Conservation (phyloP, 202 grass and related monocot species). For the Zizania palustris region DNA sequence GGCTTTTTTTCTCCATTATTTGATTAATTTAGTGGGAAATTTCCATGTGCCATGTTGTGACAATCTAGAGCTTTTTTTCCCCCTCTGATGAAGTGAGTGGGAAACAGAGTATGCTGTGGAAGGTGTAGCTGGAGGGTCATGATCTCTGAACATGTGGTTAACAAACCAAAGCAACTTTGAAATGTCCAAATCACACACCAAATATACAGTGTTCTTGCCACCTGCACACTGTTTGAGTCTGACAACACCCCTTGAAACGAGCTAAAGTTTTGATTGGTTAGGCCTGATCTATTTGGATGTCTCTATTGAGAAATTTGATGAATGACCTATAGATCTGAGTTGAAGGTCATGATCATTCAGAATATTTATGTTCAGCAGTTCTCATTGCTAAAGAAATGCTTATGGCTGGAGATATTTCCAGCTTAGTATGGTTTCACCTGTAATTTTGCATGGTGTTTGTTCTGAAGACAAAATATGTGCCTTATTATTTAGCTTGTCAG, state of each 20-base stretch:
- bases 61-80: slow-evolving; percentile 36
- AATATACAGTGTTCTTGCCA: slow-evolving; percentile 10
- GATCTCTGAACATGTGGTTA: slow-evolving; percentile 39
- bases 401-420: background rate
- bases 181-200: slow-evolving; percentile 41
- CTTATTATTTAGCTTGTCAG: background rate
- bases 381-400: too few species aligned
- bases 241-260: slow-evolving; percentile 32
- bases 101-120: slow-evolving; percentile 29
- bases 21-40: slow-evolving; percentile 25
- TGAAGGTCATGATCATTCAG: slow-evolving; percentile 17
- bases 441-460: background rate
- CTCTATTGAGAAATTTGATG: background rate
- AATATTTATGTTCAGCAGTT: slow-evolving; percentile 1
- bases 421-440: background rate
- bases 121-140: slow-evolving; percentile 49
- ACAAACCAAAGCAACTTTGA: slow-evolving; percentile 40
- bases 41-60: slow-evolving; percentile 38
- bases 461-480: background rate
- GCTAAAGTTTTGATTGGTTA: background rate
- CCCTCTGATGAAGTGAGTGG: slow-evolving; percentile 14
- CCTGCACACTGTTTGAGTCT: slow-evolving; percentile 30
- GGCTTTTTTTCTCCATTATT: slow-evolving; percentile 22
- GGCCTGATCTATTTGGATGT: too few species aligned
- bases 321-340: background rate